Conservation (phyloP, 495 filamentous ascomycete species). For the Aspergillus ellipticus region DNA sequence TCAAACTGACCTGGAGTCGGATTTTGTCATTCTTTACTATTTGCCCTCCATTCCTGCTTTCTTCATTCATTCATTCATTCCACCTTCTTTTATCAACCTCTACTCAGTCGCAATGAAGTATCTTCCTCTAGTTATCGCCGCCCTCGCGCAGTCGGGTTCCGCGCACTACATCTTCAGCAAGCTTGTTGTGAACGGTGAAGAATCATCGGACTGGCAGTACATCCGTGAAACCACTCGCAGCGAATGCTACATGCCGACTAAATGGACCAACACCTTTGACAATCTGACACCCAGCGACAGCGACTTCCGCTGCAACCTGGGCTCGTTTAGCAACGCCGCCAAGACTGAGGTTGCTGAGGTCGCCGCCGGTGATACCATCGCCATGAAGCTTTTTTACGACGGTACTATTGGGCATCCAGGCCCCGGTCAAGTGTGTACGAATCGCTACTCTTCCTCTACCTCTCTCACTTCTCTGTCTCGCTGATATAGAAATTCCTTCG, state of each 20-base stretch:
- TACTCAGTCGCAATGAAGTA: too few relatives aligned
- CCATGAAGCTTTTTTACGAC: constrained; percentile 22
- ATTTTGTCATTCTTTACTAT: too few relatives aligned
- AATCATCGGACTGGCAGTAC: constrained; percentile 19
- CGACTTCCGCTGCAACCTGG: constrained; percentile 23
- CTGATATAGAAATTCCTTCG: too few relatives aligned
- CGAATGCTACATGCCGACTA: constrained; percentile 19
- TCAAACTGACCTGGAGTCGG: too few relatives aligned
- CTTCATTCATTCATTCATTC: too few relatives aligned
- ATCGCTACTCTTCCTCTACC: constrained; percentile 16
- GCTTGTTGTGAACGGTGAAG: constrained; percentile 12
- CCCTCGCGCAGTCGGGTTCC: too few relatives aligned
- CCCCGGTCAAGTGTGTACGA: constrained; percentile 22
- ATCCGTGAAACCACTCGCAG: constrained; percentile 20
- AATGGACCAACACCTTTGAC: constrained; percentile 17
- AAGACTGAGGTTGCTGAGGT: constrained; percentile 22
- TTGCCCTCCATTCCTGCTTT: too few relatives aligned
- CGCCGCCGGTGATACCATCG: constrained; percentile 20
- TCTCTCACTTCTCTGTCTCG: constrained; percentile 27
- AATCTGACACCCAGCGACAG: constrained; percentile 19
- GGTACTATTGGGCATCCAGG: constrained; percentile 17
- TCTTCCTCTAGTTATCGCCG: too few relatives aligned
- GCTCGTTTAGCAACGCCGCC: constrained; percentile 18
- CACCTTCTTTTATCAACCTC: too few relatives aligned
- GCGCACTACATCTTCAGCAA: constrained; percentile 25